These are phyloP conservation scores for Botrytis byssoidea DNA, from an alignment of 2,329 filamentous ascomycete genomes.

Conservation along the genomic window DNA sequence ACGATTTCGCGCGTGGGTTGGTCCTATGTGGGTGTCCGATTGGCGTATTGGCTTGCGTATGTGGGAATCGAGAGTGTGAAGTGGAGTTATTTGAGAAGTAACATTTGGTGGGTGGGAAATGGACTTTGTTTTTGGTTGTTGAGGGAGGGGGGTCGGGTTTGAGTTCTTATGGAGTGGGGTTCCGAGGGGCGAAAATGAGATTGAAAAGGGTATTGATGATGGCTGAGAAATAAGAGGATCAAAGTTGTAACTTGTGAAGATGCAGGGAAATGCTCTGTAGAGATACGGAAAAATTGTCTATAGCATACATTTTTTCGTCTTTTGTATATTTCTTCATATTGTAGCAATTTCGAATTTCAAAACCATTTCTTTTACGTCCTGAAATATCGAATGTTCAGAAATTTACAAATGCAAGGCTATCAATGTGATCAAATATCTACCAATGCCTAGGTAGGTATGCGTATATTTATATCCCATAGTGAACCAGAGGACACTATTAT, in stretches of 20 bases:
- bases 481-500: not conserved
- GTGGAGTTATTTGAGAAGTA: conserved; percentile 41
- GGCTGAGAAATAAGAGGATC: fast-evolving
- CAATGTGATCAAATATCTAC: not conserved
- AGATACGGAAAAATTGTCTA: not conserved
- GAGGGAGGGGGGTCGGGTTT: conserved; percentile 38
- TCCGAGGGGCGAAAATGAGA: not conserved
- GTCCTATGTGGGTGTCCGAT: conserved; percentile 44
- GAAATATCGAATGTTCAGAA: not conserved
- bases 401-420: not conserved
- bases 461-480: not conserved
- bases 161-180: conserved; percentile 34
- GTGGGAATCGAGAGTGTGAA: conserved; percentile 41
- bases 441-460: not conserved
- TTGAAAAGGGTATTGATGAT: too few relatives aligned
- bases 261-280: not conserved
- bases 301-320: not conserved
- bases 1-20: conserved; percentile 43
- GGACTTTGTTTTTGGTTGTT: conserved; percentile 43
- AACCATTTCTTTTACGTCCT: not conserved
- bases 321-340: not conserved
- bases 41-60: conserved; percentile 45
- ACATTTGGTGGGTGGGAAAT: conserved; percentile 47
- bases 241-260: not conserved
- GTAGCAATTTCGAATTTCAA: not conserved